Evolutionary conservation across 2,329 filamentous ascomycete genomes (phyloP), one percentile per base, ranked within the genome.

Genomic region (Basipetospora chlamydospora): DNA sequence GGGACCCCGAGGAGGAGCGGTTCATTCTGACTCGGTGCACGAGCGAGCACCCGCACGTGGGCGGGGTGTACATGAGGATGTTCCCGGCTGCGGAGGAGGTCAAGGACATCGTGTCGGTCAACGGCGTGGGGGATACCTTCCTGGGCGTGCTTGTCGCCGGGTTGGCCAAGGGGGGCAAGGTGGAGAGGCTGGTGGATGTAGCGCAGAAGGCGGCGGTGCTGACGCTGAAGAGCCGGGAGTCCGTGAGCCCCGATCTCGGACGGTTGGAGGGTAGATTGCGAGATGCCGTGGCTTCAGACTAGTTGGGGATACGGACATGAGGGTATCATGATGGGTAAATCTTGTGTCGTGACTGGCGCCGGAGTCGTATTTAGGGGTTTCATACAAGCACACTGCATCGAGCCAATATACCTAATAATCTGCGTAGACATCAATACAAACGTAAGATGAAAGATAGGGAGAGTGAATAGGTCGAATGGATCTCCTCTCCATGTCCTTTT

Each of bases 51-150:
- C 60, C 60, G 2, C 55, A 63, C 6, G 63, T 78, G 0, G 76
- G 86, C 0, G 88, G 87, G 0, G 67, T 95, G 3, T 95, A 95
- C 50, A 86, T 95, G 77, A 55, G 71, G 23, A 45, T 73, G 15
- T 82, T 84, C 52, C 73, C 81, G 0, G 64, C 80, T 0, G 71
- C 70, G 1, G 75, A 81, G 51, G 58, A 63, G 12, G 66, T 94
- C 0, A 58, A 69, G 15, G 74, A 90, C 18, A 66, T 93, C 1
- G 75, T 88, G 2, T 94, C 85, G 32, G 88, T 96, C 8, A 96
- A 96, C 53, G 90, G 88, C 0, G 86, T 85, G 2, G 90, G 90
- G 0, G 90, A 98, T 57, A 95, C 90, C 0, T 87, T 96, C 53
- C 64, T 92, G 7, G 90, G 88, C 0, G 80, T 86, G 11, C 47